Evolutionary conservation across 2,329 filamentous ascomycete genomes (phyloP).

Genomic region (Paecilomyces variotii): DNA sequence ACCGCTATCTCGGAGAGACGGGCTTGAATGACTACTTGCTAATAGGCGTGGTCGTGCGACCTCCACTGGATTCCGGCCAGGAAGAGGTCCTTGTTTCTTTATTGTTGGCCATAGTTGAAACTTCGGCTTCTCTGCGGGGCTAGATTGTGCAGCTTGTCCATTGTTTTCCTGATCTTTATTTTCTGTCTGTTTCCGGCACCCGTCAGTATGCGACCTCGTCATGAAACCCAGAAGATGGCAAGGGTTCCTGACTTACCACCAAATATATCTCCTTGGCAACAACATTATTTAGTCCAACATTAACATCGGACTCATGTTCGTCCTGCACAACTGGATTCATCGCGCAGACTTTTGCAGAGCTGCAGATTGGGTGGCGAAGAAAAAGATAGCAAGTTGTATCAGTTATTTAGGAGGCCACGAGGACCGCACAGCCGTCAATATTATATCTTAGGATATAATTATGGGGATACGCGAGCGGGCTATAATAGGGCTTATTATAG

Average conservation of each 20-base stretch:
- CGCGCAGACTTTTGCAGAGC: neutral
- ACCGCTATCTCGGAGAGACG: neutral
- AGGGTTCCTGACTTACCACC: constrained; percentile 9
- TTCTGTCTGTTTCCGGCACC: neutral
- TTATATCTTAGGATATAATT: neutral
- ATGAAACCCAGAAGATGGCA: neutral
- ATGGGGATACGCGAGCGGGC: neutral
- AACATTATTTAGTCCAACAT: constrained; percentile 16
- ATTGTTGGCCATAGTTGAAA: constrained; percentile 16
- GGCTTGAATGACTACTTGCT: constrained; percentile 4
- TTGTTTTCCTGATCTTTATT: neutral
- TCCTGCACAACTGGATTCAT: neutral
- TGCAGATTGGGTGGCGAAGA: neutral
- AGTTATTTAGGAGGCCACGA: neutral
- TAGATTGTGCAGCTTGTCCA: constrained; percentile 4
- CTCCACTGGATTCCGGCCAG: neutral
- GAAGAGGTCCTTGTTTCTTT: constrained; percentile 9
- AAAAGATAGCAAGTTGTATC: neutral
- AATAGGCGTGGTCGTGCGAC: neutral
- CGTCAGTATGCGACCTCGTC: neutral
- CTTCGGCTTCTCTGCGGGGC: constrained; percentile 10
- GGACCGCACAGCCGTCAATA: neutral
- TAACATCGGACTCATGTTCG: constrained; percentile 5
- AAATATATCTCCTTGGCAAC: constrained; percentile 14
- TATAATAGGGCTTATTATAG: neutral